A percentile compares a stretch with the other conserved stretches of the same genome.
phyloP scores from a whole-genome alignment of 257 asterid genomes.

The Paraleonurus japonicus region DNA sequence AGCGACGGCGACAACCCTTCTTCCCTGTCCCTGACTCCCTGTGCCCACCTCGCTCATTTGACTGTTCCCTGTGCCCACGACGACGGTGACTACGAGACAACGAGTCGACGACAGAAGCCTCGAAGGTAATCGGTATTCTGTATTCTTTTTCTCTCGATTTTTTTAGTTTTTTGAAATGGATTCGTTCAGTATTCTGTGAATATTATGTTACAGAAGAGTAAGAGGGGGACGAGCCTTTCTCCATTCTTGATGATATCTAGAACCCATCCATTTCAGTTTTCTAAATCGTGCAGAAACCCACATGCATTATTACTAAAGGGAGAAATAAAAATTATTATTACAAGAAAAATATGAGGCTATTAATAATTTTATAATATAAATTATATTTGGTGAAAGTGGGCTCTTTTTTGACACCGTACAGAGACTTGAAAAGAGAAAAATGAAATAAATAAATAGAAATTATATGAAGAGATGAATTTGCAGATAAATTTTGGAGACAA shows the following conservation, averaged over 20 bases:
- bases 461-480: background rate
- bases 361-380: background rate
- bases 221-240: constrained; percentile 58
- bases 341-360: background rate
- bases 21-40: too few species aligned
- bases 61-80: too few species aligned
- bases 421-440: constrained; percentile 10
- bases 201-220: too few species aligned
- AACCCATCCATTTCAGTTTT: constrained; percentile 49
- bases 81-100: too few species aligned
- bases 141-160: too few species aligned
- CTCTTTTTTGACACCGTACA: constrained; percentile 20
- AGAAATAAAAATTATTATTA: background rate
- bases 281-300: constrained; percentile 15
- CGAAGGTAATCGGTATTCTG: too few species aligned
- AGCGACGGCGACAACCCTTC: too few species aligned
- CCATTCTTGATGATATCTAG: constrained; percentile 60
- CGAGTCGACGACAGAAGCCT: too few species aligned
- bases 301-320: constrained; percentile 17
- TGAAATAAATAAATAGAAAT: background rate
- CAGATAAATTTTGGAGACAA: background rate
- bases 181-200: too few species aligned
- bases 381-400: constrained; percentile 20
- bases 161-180: too few species aligned
- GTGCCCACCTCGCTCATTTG: too few species aligned